Evolutionary conservation across 768 basidiomycete genomes (phyloP), one percentile per base, ranked within the genome.

Genomic region (Kwoniella sp.): DNA sequence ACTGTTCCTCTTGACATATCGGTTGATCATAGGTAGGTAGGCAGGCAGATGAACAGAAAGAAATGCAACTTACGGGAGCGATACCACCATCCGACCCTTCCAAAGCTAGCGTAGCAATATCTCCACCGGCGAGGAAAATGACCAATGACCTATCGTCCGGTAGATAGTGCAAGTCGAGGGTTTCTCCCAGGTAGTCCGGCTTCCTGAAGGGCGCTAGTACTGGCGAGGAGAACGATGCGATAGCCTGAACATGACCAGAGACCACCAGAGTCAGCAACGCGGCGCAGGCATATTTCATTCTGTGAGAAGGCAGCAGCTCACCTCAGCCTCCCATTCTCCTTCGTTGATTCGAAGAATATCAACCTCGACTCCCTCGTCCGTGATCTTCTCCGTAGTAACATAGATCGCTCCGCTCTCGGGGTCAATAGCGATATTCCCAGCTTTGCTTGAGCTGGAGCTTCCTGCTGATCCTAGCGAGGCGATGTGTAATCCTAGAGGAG

Each of bases 91-190:
- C 70, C 24, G 61, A 62, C 0, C 58, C 64, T 53, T 80, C 80
- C 17, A 90, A 69, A 15, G 84, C 80, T 50, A 90, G 77, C 44
- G 87, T 86, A 9, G 86, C 86, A 60, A 98, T 92, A 72, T 96
- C 94, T 55, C 95, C 95, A 8, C 86, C 85, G 7, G 86, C 84
- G 68, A 87, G 86, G 15, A 95, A 84, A 9, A 88, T 77, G 4
- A 84, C 86, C 10, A 97, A 80, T 1, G 83, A 82, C 52, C 86
- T 83, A n/a, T 84, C 83, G 68, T 96, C 93, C 3, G 88, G 83
- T 26, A 92, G 81, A 52, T 91, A 85, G 56, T 85, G 84, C 59
- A 93, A 82, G 26, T 86, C 85, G 15, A 90, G 78, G 13, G 89
- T 82, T 74, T 89, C 51, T 27, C 64, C 64, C 24, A 26, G 48